Conservation (phyloP, 805 yeast species). For the Wickerhamiella galacta region DNA sequence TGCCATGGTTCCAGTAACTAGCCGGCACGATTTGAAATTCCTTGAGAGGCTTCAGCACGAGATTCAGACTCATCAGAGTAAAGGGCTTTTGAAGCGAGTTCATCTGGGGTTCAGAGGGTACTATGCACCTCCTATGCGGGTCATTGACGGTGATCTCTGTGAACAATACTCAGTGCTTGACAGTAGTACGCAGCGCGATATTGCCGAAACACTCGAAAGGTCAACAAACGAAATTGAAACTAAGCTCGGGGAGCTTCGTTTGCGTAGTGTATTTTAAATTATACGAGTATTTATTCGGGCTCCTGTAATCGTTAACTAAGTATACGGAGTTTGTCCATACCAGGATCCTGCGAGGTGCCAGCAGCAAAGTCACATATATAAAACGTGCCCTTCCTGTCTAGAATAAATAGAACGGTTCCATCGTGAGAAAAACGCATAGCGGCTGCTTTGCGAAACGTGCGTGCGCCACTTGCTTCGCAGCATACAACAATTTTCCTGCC, state of each 20-base stretch:
- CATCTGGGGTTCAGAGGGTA: constrained; percentile 56
- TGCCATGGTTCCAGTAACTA: constrained; percentile 45
- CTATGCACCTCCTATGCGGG: constrained; percentile 60
- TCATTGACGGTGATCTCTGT: constrained; percentile 78
- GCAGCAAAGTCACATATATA: constrained; percentile 78
- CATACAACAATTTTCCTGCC: constrained; percentile 42
- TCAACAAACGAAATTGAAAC: constrained; percentile 20
- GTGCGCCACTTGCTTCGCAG: constrained; percentile 66
- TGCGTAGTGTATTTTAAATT: constrained; percentile 13
- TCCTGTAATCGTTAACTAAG: constrained; percentile 9
- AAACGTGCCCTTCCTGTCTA: constrained; percentile 69
- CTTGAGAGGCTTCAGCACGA: constrained; percentile 45
- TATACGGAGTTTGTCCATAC: constrained; percentile 20
- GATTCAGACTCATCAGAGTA: constrained; percentile 17
- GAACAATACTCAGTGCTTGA: constrained; percentile 32
- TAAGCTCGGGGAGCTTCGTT: constrained; percentile 19
- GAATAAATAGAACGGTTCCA: constrained; percentile 60
- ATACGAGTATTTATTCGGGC: neutral
- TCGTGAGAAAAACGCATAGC: constrained; percentile 56
- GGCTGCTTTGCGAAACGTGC: constrained; percentile 61
- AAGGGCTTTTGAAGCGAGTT: constrained; percentile 44
- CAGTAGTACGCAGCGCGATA: constrained; percentile 10
- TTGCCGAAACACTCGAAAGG: constrained; percentile 22
- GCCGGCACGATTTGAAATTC: constrained; percentile 44
- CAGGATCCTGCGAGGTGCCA: constrained; percentile 45